Conservation (phyloP, 345 rosid species). For the Citrus medica region DNA sequence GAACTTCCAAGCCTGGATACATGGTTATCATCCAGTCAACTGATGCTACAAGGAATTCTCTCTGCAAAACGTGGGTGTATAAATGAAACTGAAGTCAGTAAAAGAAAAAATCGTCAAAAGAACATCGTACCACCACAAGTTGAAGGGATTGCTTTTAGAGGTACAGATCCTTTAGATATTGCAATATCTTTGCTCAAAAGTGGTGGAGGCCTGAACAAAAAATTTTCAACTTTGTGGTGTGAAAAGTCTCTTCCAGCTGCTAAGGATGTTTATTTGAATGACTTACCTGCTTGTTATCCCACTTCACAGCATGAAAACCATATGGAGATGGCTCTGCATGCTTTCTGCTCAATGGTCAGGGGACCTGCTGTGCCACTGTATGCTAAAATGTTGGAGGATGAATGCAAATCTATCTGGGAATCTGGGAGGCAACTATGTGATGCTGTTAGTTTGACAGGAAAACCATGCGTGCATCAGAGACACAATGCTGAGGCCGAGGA, state of each 20-base stretch:
- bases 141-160: constrained; percentile 44
- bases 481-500: constrained; percentile 37
- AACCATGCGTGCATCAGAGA: constrained; percentile 74
- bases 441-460: constrained; percentile 86
- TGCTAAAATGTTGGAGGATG: constrained; percentile 63
- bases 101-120: constrained; percentile 56
- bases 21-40: constrained; percentile 66
- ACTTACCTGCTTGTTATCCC: constrained; percentile 68
- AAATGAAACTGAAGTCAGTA: constrained; percentile 46
- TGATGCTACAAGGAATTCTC: constrained; percentile 50
- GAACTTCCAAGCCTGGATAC: constrained; percentile 65
- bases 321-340: constrained; percentile 54
- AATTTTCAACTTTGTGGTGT: constrained; percentile 74
- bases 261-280: constrained; percentile 68
- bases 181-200: constrained; percentile 63
- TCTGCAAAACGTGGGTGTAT: constrained; percentile 46
- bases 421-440: constrained; percentile 88
- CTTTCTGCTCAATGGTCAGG: constrained; percentile 70
- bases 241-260: constrained; percentile 73
- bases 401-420: constrained; percentile 71
- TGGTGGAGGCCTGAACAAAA: constrained; percentile 61
- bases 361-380: constrained; percentile 65
- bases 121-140: constrained; percentile 31
- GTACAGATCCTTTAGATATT: constrained; percentile 47
- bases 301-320: constrained; percentile 67